Evolutionary conservation across 2,329 filamentous ascomycete genomes (phyloP).

Genomic region (Penicillium freii): DNA sequence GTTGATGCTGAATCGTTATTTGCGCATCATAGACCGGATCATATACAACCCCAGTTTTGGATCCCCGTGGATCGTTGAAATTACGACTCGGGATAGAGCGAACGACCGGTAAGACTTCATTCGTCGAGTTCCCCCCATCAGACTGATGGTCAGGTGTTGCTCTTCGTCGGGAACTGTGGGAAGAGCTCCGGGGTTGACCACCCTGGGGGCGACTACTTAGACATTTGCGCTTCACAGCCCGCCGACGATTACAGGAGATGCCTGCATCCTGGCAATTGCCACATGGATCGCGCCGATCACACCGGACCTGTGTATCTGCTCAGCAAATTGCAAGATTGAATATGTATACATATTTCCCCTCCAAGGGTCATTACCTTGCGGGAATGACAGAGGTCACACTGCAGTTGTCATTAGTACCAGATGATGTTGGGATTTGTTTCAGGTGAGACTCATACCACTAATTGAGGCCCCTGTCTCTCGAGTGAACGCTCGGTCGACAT

Average conservation of each 20-base stretch:
- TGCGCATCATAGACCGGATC: conserved; percentile 19
- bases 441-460: background rate
- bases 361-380: conserved; percentile 15
- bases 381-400: conserved; percentile 22
- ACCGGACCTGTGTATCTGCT: conserved; percentile 19
- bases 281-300: conserved; percentile 23
- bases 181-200: background rate
- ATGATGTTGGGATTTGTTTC: background rate
- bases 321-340: background rate
- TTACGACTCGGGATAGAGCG: background rate
- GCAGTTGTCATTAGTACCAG: background rate
- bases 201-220: background rate
- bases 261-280: conserved; percentile 25
- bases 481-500: background rate
- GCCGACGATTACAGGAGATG: conserved; percentile 12
- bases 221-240: conserved; percentile 8
- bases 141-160: background rate
- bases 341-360: background rate
- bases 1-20: conserved; percentile 11
- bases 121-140: background rate
- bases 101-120: background rate
- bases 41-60: conserved; percentile 4
- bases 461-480: background rate
- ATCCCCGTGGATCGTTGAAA: background rate
- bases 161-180: background rate